Conservation (phyloP, 2,329 filamentous ascomycete genomes). For the Arthrobotrys entomopaga region DNA sequence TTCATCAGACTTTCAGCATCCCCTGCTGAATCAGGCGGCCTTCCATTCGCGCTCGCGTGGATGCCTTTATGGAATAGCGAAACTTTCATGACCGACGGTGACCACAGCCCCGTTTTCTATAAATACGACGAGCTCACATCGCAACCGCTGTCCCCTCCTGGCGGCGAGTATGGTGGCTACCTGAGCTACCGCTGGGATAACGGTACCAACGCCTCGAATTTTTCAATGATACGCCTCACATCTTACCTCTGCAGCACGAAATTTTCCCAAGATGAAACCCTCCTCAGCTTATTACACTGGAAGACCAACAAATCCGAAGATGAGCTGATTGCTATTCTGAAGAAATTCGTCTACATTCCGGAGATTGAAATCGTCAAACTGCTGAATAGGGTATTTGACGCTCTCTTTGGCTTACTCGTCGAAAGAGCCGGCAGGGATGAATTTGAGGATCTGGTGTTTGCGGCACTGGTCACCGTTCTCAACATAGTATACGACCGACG, state of each 20-base stretch:
- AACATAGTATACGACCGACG: slow-evolving; percentile 93
- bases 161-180: slow-evolving; percentile 75
- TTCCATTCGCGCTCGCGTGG: slow-evolving; percentile 87
- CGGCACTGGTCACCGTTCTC: slow-evolving; percentile 85
- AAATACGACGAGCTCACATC: slow-evolving; percentile 91
- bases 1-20: slow-evolving; percentile 90
- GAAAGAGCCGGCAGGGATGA: slow-evolving; percentile 92
- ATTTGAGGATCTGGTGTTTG: slow-evolving; percentile 92
- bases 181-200: slow-evolving; percentile 83
- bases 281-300: slow-evolving; percentile 88
- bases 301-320: slow-evolving; percentile 74
- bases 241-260: slow-evolving; percentile 94
- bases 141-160: slow-evolving; percentile 72
- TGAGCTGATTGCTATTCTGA: slow-evolving; percentile 77
- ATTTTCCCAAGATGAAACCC: slow-evolving; percentile 89
- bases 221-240: slow-evolving; percentile 74
- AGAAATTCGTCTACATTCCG: slow-evolving; percentile 88
- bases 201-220: slow-evolving; percentile 72
- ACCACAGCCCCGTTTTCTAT: slow-evolving; percentile 64
- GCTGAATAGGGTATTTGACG: slow-evolving; percentile 85
- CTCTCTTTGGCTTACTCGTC: slow-evolving; percentile 88
- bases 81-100: slow-evolving; percentile 87
- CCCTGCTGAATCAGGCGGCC: slow-evolving; percentile 70
- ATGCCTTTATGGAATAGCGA: slow-evolving; percentile 93
- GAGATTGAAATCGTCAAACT: slow-evolving; percentile 98